Conservation (phyloP, 2,329 filamentous ascomycete species). For the Magnaporthiopsis incrustans region DNA sequence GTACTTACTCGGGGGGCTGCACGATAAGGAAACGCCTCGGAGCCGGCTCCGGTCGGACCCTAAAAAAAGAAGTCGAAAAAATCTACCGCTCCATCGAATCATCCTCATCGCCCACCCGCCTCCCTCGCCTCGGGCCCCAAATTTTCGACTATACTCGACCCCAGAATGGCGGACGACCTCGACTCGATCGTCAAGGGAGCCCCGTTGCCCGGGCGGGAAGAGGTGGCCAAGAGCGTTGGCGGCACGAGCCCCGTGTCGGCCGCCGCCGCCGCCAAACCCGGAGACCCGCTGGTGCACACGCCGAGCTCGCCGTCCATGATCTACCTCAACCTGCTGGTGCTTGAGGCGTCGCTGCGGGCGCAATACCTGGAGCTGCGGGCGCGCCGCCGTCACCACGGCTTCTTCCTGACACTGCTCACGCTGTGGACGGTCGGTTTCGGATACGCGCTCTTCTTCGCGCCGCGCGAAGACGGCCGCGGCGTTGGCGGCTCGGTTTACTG, state of each 20-base stretch:
- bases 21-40: not conserved
- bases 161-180: slow-evolving; percentile 56
- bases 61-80: not conserved
- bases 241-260: slow-evolving; percentile 31
- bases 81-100: not conserved
- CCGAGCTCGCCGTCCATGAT: slow-evolving; percentile 94
- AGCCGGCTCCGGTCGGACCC: not conserved
- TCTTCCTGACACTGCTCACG: slow-evolving; percentile 74
- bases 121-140: not conserved
- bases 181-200: slow-evolving; percentile 92
- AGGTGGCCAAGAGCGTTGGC: slow-evolving; percentile 30
- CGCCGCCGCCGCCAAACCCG: slow-evolving; percentile 33
- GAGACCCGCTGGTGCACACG: slow-evolving; percentile 69
- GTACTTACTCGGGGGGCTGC: not conserved
- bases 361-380: slow-evolving; percentile 89
- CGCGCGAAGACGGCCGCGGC: slow-evolving; percentile 86
- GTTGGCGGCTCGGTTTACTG: slow-evolving; percentile 94
- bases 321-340: slow-evolving; percentile 94
- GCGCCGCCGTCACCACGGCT: slow-evolving; percentile 82
- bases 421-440: slow-evolving; percentile 79
- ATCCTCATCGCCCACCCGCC: not conserved
- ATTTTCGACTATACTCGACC: not conserved
- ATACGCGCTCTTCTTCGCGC: slow-evolving; percentile 88
- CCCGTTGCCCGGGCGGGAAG: slow-evolving; percentile 51
- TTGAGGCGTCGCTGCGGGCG: slow-evolving; percentile 86